These are phyloP conservation scores for Monosporascus sp. DNA, from an alignment of 2,329 filamentous ascomycete species.

Conservation along the genomic window DNA sequence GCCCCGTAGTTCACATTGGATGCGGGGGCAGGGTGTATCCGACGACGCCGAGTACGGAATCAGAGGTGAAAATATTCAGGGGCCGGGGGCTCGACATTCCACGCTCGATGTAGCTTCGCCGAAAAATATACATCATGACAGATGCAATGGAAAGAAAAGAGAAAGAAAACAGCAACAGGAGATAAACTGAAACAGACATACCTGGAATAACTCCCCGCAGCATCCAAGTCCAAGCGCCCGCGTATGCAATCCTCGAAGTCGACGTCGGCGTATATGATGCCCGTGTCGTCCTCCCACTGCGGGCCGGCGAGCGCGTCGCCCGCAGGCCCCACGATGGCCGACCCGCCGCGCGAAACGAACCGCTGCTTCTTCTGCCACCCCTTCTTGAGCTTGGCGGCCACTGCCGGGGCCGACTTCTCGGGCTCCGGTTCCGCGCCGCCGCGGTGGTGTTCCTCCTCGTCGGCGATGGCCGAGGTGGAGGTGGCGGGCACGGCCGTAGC, in stretches of 20 bases:
- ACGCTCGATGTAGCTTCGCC: too few species aligned
- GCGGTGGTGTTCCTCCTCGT: conserved; percentile 49
- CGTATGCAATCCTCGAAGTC: conserved; percentile 85
- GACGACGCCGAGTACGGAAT: too few species aligned
- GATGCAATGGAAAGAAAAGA: background rate
- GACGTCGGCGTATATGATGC: conserved; percentile 64
- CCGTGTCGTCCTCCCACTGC: conserved; percentile 72
- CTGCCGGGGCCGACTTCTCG: background rate
- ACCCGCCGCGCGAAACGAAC: conserved; percentile 70
- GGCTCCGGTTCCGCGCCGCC: conserved; percentile 41
- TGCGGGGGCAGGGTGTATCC: too few species aligned
- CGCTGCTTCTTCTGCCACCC: conserved; percentile 10
- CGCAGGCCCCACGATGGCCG: conserved; percentile 71
- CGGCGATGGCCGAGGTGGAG: conserved; percentile 26
- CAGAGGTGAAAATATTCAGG: too few species aligned
- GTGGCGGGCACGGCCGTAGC: background rate
- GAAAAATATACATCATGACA: too few species aligned
- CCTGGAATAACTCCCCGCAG: conserved; percentile 79
- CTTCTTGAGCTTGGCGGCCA: conserved; percentile 12
- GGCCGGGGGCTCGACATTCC: too few species aligned
- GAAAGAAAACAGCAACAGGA: background rate
- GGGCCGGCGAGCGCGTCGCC: conserved; percentile 78
- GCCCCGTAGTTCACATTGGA: too few species aligned
- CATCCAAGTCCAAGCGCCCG: conserved; percentile 76
- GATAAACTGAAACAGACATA: conserved; percentile 32